Conservation (phyloP, 305 asterid genomes). For the Fraxinus greggii region DNA sequence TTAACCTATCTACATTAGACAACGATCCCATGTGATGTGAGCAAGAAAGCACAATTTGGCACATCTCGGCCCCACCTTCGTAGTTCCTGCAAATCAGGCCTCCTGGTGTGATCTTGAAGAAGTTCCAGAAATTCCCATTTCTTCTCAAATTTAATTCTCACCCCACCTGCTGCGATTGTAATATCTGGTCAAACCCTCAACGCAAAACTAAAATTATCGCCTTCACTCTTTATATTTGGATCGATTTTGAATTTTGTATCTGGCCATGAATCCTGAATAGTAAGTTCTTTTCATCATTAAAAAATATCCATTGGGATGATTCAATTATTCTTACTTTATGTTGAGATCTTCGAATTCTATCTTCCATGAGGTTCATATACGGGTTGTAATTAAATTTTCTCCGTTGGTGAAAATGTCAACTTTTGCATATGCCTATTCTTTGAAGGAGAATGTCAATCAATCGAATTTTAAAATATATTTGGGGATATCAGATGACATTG, state of each 20-base stretch:
- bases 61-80: not conserved
- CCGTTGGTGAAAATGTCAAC: not conserved
- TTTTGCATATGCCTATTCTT: not conserved
- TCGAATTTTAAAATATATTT: not conserved
- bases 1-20: not conserved
- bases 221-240: not conserved
- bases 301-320: not conserved
- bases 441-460: not conserved
- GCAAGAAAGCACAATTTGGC: not conserved
- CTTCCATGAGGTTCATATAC: not conserved
- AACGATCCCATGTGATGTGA: not conserved
- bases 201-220: not conserved
- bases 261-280: slow-evolving; percentile 73
- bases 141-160: not conserved
- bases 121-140: not conserved
- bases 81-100: not conserved
- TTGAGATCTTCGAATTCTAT: not conserved
- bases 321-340: not conserved
- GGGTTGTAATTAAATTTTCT: not conserved
- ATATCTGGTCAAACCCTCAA: not conserved
- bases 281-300: slow-evolving; percentile 27
- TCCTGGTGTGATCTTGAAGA: not conserved
- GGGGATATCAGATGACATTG: not conserved
- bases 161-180: not conserved
- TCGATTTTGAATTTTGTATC: slow-evolving; percentile 6